Conservation (phyloP, 208 protist genomes). For the Phytomonas sp. region DNA sequence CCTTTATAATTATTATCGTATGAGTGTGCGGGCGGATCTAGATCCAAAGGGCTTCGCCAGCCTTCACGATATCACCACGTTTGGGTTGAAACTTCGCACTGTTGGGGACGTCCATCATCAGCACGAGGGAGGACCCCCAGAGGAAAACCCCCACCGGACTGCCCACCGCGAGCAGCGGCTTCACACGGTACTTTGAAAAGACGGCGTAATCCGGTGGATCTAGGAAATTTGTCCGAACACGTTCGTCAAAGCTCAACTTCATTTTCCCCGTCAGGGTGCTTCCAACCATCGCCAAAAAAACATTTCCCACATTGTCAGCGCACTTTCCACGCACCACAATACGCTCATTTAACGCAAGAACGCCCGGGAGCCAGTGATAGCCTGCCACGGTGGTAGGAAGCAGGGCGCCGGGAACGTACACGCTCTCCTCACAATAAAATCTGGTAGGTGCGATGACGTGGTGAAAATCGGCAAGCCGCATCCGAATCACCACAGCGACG, state of each 20-base stretch:
- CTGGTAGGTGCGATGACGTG: conserved; percentile 58
- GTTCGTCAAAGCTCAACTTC: conserved; percentile 45
- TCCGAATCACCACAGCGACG: conserved; percentile 46
- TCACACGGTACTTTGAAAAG: conserved; percentile 15
- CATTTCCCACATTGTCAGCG: conserved; percentile 9
- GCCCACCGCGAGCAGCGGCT: conserved; percentile 34
- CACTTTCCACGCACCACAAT: conserved; percentile 44
- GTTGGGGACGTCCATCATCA: conserved; percentile 71
- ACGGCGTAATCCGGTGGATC: conserved; percentile 67
- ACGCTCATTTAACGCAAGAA: conserved; percentile 74
- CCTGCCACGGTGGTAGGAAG: conserved; percentile 60
- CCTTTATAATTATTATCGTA: neutral
- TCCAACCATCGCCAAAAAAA: conserved; percentile 64
- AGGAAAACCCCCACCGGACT: conserved; percentile 51
- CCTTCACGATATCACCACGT: conserved; percentile 52
- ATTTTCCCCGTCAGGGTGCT: conserved; percentile 72
- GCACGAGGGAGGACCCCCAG: conserved; percentile 81
- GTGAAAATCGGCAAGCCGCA: conserved; percentile 75
- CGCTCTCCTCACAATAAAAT: conserved; percentile 39
- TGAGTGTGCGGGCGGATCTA: neutral
- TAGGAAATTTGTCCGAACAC: conserved; percentile 73
- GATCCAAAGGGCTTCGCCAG: conserved; percentile 44
- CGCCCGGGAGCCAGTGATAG: conserved; percentile 64
- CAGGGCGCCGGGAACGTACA: conserved; percentile 76
- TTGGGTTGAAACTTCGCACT: conserved; percentile 21